Percentiles rank a stretch among this genome's conserved stretches.
phyloP scores from a whole-genome alignment of 495 filamentous ascomycete species.

The Cetradonia linearis region DNA sequence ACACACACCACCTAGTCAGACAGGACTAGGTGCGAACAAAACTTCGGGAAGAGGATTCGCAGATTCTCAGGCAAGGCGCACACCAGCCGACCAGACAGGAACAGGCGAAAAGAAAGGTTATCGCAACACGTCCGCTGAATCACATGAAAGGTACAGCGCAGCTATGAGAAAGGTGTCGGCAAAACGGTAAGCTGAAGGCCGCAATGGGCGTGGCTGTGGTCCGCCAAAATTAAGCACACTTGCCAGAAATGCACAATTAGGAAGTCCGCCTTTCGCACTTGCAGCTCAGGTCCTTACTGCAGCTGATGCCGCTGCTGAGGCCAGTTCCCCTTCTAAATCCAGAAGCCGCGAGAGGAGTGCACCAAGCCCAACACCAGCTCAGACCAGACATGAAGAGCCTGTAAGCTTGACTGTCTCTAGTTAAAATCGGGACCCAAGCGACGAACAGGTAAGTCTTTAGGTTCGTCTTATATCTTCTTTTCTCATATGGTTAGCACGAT shows the following conservation, averaged over 20 bases:
- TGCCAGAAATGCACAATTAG: not conserved
- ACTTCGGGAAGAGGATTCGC: no score
- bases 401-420: no score
- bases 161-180: constrained; percentile 5
- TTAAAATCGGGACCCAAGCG: not conserved
- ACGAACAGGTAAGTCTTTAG: not conserved
- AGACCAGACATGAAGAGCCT: not conserved
- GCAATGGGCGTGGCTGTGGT: constrained; percentile 4
- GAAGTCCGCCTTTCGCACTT: not conserved
- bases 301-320: constrained; percentile 4
- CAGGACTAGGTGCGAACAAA: no score
- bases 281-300: constrained; percentile 1
- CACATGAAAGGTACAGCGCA: constrained; percentile 2
- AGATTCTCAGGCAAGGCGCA: no score
- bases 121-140: not conserved
- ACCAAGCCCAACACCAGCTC: not conserved
- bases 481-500: not conserved
- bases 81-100: no score
- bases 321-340: not conserved
- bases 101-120: not conserved
- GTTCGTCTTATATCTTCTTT: not conserved
- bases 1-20: not conserved
- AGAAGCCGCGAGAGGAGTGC: not conserved
- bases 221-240: constrained; percentile 2
- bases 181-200: constrained; percentile 7